Evolutionary conservation across 306 rosid genomes (phyloP).

Genomic region (Cucumis melo): DNA sequence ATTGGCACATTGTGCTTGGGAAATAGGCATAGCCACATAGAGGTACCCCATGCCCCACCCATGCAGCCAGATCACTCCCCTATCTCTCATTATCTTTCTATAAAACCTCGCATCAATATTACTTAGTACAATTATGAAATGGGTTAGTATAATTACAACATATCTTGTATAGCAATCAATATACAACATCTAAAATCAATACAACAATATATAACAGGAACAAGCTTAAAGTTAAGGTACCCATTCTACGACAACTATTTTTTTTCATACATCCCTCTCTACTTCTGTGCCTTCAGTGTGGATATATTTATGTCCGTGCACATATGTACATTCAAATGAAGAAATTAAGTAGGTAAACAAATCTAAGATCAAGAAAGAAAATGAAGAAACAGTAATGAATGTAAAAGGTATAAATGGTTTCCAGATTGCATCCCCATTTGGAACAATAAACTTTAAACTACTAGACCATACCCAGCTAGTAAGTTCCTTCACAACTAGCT

Average conservation of each 20-base stretch:
- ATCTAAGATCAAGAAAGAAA: too few relatives aligned
- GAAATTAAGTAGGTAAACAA: not conserved
- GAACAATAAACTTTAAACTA: not conserved
- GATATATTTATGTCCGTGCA: not conserved
- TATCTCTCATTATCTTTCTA: not conserved
- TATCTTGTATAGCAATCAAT: not conserved
- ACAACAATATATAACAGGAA: not conserved
- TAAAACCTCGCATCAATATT: not conserved
- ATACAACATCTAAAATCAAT: not conserved
- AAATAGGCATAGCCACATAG: too few relatives aligned
- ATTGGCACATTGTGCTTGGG: too few relatives aligned
- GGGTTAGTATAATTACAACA: not conserved
- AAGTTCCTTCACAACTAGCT: slow-evolving; percentile 91
- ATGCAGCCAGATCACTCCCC: too few relatives aligned
- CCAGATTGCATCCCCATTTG: not conserved
- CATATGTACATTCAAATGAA: not conserved
- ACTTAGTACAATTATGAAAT: not conserved
- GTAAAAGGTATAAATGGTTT: not conserved
- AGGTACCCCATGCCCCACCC: too few relatives aligned
- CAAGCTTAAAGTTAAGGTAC: not conserved
- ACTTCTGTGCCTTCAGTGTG: not conserved
- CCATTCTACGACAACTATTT: not conserved
- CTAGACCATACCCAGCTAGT: slow-evolving; percentile 80
- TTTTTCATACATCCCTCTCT: not conserved
- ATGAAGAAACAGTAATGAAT: not conserved